phyloP scores from a whole-genome alignment of 2,329 filamentous ascomycete genomes.

The Cytospora paraplurivora region DNA sequence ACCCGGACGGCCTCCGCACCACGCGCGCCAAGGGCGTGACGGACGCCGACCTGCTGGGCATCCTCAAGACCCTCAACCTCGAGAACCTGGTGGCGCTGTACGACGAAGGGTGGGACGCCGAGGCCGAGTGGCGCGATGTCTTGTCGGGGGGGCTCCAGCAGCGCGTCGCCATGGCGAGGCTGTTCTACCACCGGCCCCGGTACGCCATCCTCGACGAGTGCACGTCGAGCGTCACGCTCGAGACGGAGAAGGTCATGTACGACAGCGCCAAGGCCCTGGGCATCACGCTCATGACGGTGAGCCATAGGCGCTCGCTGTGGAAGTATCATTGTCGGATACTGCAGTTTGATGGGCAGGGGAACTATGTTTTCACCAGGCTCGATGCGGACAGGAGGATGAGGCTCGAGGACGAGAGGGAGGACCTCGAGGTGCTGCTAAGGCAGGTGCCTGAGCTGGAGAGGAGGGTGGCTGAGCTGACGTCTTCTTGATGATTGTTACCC shows the following conservation, averaged over 20 bases:
- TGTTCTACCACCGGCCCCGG: slow-evolving; percentile 90
- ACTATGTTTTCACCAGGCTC: slow-evolving; percentile 84
- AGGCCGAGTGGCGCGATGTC: slow-evolving; percentile 95
- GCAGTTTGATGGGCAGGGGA: slow-evolving; percentile 94
- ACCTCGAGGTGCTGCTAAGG: slow-evolving; percentile 81
- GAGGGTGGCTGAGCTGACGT: slow-evolving; percentile 77
- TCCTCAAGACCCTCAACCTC: slow-evolving; percentile 79
- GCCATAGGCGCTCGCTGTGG: slow-evolving; percentile 88
- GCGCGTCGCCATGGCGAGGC: slow-evolving; percentile 90
- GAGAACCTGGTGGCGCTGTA: slow-evolving; percentile 79
- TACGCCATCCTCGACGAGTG: slow-evolving; percentile 98
- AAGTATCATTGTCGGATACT: slow-evolving; percentile 93
- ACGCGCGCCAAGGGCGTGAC: slow-evolving; percentile 85
- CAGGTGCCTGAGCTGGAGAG: slow-evolving; percentile 87
- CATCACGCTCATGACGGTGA: slow-evolving; percentile 96
- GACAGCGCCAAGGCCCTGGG: slow-evolving; percentile 89
- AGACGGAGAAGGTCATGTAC: slow-evolving; percentile 96
- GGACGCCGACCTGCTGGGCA: slow-evolving; percentile 75
- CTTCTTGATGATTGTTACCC: slow-evolving; percentile 34
- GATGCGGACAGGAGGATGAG: slow-evolving; percentile 84
- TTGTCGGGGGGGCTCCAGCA: slow-evolving; percentile 92
- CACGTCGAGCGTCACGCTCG: slow-evolving; percentile 90
- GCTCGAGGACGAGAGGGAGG: slow-evolving; percentile 95
- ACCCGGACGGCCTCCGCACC: slow-evolving; percentile 84
- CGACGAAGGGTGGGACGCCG: slow-evolving; percentile 81